phyloP scores from a whole-genome alignment of 805 yeast species.

The Groenewaldozyma salmanticensis region DNA sequence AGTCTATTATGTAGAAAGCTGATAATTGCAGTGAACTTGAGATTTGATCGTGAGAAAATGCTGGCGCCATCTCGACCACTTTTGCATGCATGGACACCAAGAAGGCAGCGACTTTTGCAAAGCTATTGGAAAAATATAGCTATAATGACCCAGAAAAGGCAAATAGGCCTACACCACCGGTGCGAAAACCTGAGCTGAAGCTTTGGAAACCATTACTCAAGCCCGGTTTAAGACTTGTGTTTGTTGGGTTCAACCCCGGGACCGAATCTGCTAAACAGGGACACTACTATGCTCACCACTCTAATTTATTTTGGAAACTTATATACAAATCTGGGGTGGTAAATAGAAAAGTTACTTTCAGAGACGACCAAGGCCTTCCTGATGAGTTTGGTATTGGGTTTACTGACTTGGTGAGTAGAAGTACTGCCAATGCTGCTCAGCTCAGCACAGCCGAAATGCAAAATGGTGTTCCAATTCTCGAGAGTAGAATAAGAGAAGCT shows the following conservation, averaged over 20 bases:
- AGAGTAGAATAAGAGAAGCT: conserved; percentile 33
- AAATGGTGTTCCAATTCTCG: conserved; percentile 43
- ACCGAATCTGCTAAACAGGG: conserved; percentile 48
- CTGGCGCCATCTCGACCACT: too few species aligned
- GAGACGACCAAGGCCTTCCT: conserved; percentile 36
- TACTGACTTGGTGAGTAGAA: conserved; percentile 58
- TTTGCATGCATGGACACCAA: too few species aligned
- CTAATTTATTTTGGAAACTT: conserved; percentile 61
- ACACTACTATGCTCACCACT: conserved; percentile 64
- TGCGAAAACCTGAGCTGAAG: too few species aligned
- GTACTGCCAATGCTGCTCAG: conserved; percentile 51
- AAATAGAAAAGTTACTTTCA: conserved; percentile 20
- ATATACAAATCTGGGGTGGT: conserved; percentile 44
- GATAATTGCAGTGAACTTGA: background rate
- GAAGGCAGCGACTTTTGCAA: too few species aligned
- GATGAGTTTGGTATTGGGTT: conserved; percentile 47
- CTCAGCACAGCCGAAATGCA: conserved; percentile 43
- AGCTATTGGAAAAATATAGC: too few species aligned
- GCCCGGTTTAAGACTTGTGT: conserved; percentile 35
- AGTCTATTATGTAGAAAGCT: too few species aligned
- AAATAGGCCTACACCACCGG: too few species aligned
- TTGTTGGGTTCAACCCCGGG: conserved; percentile 70
- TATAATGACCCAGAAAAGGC: too few species aligned
- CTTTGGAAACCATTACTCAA: conserved; percentile 20
- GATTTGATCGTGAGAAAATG: background rate